These are phyloP conservation scores for Cryptococcus floricola DNA, from an alignment of 1,284 basidiomycete species.

Conservation along the genomic window DNA sequence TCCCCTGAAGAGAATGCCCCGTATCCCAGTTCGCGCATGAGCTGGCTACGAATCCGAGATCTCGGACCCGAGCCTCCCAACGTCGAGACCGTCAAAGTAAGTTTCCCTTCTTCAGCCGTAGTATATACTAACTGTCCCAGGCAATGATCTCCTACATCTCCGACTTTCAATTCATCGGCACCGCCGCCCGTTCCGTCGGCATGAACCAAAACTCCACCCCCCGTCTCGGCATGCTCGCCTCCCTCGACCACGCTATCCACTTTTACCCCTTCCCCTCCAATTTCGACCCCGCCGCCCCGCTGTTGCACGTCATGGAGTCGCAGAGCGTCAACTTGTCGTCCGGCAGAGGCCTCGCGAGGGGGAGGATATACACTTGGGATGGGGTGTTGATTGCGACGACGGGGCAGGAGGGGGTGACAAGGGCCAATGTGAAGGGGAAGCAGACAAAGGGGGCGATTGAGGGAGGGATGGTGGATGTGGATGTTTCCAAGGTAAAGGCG, in stretches of 20 bases:
- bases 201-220: conserved; percentile 52
- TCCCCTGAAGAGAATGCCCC: conserved; percentile 7
- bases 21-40: conserved; percentile 55
- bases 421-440: conserved; percentile 36
- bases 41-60: conserved; percentile 66
- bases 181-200: conserved; percentile 62
- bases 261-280: conserved; percentile 69
- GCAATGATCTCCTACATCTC: conserved; percentile 83
- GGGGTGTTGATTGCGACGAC: conserved; percentile 72
- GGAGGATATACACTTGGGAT: conserved; percentile 67
- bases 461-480: conserved; percentile 25
- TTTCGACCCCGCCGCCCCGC: conserved; percentile 73
- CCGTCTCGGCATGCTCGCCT: conserved; percentile 67
- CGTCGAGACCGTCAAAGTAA: conserved; percentile 71
- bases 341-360: conserved; percentile 70
- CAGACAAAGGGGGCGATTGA: conserved; percentile 25
- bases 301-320: conserved; percentile 73
- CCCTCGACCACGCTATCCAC: conserved; percentile 78
- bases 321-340: conserved; percentile 58
- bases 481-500: conserved; percentile 18
- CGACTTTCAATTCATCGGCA: conserved; percentile 72
- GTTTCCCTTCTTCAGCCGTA: conserved; percentile 12
- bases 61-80: conserved; percentile 62
- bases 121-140: conserved; percentile 47
- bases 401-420: conserved; percentile 71